These are phyloP conservation scores for Naganishia kalamii DNA, from an alignment of 768 basidiomycete genomes.

Conservation along the genomic window DNA sequence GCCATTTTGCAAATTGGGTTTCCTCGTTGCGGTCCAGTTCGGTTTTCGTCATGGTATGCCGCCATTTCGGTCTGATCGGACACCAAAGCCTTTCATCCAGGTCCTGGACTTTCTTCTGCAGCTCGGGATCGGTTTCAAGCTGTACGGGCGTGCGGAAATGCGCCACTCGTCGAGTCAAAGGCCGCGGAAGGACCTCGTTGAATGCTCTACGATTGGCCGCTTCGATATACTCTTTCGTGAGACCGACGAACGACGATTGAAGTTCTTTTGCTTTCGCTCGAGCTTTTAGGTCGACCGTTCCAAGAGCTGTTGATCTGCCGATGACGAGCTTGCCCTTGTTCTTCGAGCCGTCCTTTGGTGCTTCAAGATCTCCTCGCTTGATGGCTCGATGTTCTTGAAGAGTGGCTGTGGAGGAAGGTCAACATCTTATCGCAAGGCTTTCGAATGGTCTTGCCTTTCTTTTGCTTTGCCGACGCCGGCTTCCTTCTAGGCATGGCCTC, in stretches of 20 bases:
- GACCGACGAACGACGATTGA: slow-evolving; percentile 33
- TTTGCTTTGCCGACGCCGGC: slow-evolving; percentile 34
- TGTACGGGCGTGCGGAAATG: slow-evolving; percentile 28
- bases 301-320: not conserved
- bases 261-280: slow-evolving; percentile 19
- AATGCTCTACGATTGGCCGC: slow-evolving; percentile 37
- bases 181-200: slow-evolving; percentile 32
- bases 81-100: slow-evolving; percentile 46
- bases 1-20: slow-evolving; percentile 72
- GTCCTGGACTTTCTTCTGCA: slow-evolving; percentile 22
- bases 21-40: slow-evolving; percentile 89
- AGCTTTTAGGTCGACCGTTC: slow-evolving; percentile 15
- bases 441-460: slow-evolving; percentile 19
- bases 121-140: slow-evolving; percentile 16
- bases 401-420: slow-evolving; percentile 48
- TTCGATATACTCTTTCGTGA: slow-evolving; percentile 36
- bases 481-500: slow-evolving; percentile 24
- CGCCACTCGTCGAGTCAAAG: slow-evolving; percentile 27
- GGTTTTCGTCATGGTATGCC: slow-evolving; percentile 74
- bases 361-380: slow-evolving; percentile 63
- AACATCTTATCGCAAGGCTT: not conserved
- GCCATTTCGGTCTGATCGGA: slow-evolving; percentile 78
- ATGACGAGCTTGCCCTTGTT: not conserved
- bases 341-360: not conserved
- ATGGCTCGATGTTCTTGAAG: slow-evolving; percentile 72